These are phyloP conservation scores for Nevesoporus exiguus DNA, from an alignment of 768 basidiomycete genomes.

Conservation along the genomic window DNA sequence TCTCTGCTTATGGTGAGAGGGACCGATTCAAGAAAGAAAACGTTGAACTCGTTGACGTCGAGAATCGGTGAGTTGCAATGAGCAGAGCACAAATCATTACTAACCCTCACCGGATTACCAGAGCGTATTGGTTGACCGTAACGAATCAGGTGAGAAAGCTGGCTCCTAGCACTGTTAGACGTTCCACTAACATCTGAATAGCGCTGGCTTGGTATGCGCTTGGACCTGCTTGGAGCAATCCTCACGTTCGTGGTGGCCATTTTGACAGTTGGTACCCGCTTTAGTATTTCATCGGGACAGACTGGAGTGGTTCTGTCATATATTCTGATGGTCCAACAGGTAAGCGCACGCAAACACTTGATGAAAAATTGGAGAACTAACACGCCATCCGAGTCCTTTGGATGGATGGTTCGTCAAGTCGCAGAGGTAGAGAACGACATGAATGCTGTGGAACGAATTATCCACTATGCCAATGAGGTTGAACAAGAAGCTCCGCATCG, in stretches of 20 bases:
- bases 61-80: conserved; percentile 59
- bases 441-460: conserved; percentile 84
- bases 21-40: conserved; percentile 77
- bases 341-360: conserved; percentile 28
- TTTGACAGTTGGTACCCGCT: conserved; percentile 70
- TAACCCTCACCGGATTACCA: conserved; percentile 4
- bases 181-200: conserved; percentile 20
- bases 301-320: conserved; percentile 78
- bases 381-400: conserved; percentile 46
- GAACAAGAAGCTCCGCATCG: conserved; percentile 81
- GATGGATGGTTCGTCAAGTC: conserved; percentile 72
- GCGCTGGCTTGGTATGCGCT: conserved; percentile 85
- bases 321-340: conserved; percentile 75
- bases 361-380: not conserved
- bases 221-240: conserved; percentile 77
- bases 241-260: conserved; percentile 78
- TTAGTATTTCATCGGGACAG: conserved; percentile 73
- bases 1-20: conserved; percentile 81
- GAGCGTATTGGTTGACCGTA: conserved; percentile 85
- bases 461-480: conserved; percentile 75
- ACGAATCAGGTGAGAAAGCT: conserved; percentile 60
- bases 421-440: conserved; percentile 92
- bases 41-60: conserved; percentile 68
- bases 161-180: not conserved
- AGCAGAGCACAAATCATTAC: not conserved